Evolutionary conservation across 202 grass and related monocot species (phyloP).

Genomic region (Cymbopogon flexuosus): DNA sequence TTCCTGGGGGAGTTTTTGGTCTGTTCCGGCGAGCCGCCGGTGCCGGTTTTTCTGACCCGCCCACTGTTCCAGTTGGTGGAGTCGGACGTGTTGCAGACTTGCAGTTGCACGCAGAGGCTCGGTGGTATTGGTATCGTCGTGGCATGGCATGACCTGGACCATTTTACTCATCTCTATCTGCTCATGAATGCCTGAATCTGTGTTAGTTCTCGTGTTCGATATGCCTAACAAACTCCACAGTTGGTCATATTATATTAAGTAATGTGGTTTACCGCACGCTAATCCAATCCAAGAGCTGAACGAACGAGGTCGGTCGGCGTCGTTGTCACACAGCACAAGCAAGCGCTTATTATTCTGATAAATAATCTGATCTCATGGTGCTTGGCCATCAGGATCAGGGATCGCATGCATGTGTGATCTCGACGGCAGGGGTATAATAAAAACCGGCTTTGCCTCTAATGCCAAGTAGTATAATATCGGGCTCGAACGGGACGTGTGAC

Average conservation of each 20-base stretch:
- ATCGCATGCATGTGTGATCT: neutral
- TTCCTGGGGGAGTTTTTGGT: neutral
- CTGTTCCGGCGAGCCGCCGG: neutral
- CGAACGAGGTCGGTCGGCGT: neutral
- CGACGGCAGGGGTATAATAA: neutral
- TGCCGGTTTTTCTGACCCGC: neutral
- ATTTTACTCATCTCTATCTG: too few relatives aligned
- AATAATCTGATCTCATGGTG: neutral
- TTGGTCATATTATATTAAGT: too few relatives aligned
- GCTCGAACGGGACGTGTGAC: neutral
- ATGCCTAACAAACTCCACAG: neutral
- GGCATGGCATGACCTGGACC: neutral
- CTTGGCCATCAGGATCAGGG: neutral
- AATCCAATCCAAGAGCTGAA: neutral
- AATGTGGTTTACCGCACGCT: neutral
- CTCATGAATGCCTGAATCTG: neutral
- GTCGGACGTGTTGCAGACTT: neutral
- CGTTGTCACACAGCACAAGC: neutral
- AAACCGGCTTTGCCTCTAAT: neutral
- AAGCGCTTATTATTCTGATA: neutral
- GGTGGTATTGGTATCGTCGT: too few relatives aligned
- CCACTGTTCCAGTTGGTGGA: neutral
- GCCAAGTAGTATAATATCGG: neutral
- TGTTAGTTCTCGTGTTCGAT: neutral
- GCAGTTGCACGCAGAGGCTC: neutral